Evolutionary conservation across 2,329 filamentous ascomycete genomes (phyloP).

Genomic region (Myotisia sp.): DNA sequence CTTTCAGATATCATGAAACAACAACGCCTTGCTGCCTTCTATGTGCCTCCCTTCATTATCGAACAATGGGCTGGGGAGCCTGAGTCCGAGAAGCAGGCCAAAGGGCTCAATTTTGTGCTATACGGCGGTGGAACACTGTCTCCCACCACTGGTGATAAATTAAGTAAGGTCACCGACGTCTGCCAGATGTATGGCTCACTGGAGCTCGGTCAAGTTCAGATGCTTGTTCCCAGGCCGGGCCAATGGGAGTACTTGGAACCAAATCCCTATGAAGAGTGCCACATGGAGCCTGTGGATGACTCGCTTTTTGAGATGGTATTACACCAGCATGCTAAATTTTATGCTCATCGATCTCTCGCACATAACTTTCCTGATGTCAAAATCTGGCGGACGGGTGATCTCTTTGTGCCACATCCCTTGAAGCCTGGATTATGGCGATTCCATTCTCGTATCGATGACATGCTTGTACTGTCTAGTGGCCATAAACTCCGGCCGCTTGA

Average conservation of each 20-base stretch:
- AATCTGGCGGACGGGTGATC: slow-evolving; percentile 1
- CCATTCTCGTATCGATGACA: slow-evolving; percentile 9
- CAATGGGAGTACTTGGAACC: slow-evolving; percentile 2
- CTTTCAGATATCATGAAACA: background rate
- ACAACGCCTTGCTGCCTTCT: background rate
- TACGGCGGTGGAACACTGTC: background rate
- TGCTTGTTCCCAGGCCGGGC: background rate
- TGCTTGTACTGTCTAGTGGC: slow-evolving; percentile 10
- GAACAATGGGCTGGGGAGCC: background rate
- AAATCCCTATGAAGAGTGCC: background rate
- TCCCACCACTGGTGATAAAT: background rate
- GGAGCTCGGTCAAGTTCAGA: background rate
- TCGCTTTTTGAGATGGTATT: slow-evolving; percentile 1
- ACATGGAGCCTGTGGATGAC: background rate
- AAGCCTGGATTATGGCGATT: slow-evolving; percentile 8
- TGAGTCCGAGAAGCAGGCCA: background rate
- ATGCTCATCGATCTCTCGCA: background rate
- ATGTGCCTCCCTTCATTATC: background rate
- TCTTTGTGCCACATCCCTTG: slow-evolving; percentile 6
- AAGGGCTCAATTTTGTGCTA: background rate
- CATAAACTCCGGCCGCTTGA: slow-evolving; percentile 12
- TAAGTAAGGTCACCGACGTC: slow-evolving; percentile 1
- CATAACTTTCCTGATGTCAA: slow-evolving; percentile 1
- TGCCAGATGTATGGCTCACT: slow-evolving; percentile 2
- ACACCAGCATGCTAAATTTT: background rate